Conservation (phyloP, 108 stramenopile genomes). For the Fragilariopsis cylindrus region DNA sequence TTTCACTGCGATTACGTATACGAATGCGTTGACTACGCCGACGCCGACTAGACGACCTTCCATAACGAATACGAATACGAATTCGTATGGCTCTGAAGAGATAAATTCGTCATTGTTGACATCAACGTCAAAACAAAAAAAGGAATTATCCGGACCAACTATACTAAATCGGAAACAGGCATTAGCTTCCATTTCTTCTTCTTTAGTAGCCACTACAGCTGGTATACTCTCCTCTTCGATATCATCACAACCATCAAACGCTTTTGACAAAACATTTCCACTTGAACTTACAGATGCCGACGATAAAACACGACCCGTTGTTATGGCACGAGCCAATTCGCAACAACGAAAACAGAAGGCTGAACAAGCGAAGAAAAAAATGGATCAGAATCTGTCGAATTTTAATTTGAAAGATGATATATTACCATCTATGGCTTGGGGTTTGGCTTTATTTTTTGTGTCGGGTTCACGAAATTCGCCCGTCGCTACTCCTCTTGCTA, state of each 20-base stretch:
- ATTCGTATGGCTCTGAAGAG: too few species aligned
- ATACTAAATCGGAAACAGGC: constrained; percentile 8
- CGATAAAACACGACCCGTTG: constrained; percentile 29
- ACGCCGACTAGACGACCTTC: too few species aligned
- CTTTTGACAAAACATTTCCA: constrained; percentile 59
- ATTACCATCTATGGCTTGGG: constrained; percentile 56
- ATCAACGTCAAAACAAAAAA: too few species aligned
- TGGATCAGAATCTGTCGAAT: constrained; percentile 32
- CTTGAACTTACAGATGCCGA: constrained; percentile 46
- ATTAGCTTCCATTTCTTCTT: neutral
- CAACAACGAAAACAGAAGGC: constrained; percentile 35
- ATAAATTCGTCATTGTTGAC: too few species aligned
- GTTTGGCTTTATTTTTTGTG: constrained; percentile 69
- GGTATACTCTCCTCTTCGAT: constrained; percentile 1
- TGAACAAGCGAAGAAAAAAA: constrained; percentile 24
- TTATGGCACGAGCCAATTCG: constrained; percentile 35
- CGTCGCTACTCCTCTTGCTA: constrained; percentile 76
- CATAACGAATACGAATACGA: too few species aligned
- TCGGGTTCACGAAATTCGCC: constrained; percentile 76
- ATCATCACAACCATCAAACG: constrained; percentile 30
- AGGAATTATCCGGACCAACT: neutral
- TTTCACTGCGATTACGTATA: too few species aligned
- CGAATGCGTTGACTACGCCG: too few species aligned
- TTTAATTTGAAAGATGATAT: constrained; percentile 36
- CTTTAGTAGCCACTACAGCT: neutral